phyloP scores from a whole-genome alignment of 169 alveolate genomes.

The Eimeria praecox region DNA sequence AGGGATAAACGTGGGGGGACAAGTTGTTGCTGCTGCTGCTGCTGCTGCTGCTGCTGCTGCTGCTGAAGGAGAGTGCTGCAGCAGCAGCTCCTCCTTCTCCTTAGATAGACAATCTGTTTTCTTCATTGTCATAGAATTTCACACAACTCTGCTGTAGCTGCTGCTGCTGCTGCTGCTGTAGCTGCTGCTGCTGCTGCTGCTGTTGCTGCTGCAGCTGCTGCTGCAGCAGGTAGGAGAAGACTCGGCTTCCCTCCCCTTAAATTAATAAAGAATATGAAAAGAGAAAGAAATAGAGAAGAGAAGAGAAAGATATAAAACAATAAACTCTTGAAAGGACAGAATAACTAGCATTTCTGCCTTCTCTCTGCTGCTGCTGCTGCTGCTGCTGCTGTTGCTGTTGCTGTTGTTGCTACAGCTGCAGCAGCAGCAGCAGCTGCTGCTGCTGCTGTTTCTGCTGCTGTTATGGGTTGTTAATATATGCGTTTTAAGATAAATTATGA shows the following conservation, averaged over 20 bases:
- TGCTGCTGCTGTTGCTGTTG: not conserved
- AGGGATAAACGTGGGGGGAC: not conserved
- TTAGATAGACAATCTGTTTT: too few relatives aligned
- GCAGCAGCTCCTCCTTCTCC: too few relatives aligned
- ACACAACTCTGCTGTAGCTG: too few relatives aligned
- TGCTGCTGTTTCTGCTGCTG: not conserved
- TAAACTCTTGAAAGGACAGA: too few relatives aligned
- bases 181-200: conserved; percentile 42
- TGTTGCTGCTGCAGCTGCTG: conserved; percentile 10
- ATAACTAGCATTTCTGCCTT: too few relatives aligned
- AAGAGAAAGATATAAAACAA: too few relatives aligned
- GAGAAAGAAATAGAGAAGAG: too few relatives aligned
- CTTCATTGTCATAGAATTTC: too few relatives aligned
- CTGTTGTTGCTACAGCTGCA: not conserved
- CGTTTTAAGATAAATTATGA: too few relatives aligned
- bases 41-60: conserved; percentile 43
- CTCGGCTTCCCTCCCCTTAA: too few relatives aligned
- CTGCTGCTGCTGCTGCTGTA: conserved; percentile 11
- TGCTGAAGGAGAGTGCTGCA: not conserved
- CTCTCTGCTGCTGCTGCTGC: not conserved
- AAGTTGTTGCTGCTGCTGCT: conserved; percentile 5
- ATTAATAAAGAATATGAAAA: too few relatives aligned
- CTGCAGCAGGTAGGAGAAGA: not conserved
- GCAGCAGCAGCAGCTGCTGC: not conserved
- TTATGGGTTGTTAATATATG: not conserved